A percentile compares a stretch with the other conserved stretches of the same genome.
phyloP scores from a whole-genome alignment of 176 grass and related monocot genomes.

The Phyllostachys edulis region DNA sequence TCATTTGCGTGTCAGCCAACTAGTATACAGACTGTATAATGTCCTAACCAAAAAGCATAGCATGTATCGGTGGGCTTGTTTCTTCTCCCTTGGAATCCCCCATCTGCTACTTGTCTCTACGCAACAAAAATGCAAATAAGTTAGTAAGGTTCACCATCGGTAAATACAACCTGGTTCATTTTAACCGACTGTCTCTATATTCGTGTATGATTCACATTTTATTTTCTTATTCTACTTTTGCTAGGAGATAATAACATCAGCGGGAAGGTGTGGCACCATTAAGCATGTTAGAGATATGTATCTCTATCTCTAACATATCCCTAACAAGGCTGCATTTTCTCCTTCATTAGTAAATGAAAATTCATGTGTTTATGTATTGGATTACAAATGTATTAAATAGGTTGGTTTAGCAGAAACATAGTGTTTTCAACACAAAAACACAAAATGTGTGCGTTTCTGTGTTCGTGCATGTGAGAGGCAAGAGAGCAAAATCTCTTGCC shows the following conservation, averaged over 20 bases:
- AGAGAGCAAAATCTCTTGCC: neutral
- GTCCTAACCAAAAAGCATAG: constrained; percentile 86
- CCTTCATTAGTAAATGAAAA: neutral
- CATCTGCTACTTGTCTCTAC: constrained; percentile 68
- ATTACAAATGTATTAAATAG: neutral
- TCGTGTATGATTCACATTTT: neutral
- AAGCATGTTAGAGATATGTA: no score
- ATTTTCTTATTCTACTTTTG: neutral
- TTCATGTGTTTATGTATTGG: neutral
- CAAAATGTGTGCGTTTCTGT: neutral
- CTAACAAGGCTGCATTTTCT: neutral
- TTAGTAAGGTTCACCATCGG: neutral
- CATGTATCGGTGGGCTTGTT: constrained; percentile 88
- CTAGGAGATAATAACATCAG: neutral
- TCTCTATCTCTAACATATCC: no score
- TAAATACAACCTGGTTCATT: neutral
- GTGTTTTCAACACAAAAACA: neutral
- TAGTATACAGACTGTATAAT: neutral
- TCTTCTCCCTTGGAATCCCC: constrained; percentile 83
- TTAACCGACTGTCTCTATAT: neutral
- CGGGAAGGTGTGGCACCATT: neutral
- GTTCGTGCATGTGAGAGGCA: neutral
- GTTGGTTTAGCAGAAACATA: neutral
- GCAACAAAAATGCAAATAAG: neutral
- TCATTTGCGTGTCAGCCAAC: neutral